Evolutionary conservation across 371 early-diverging fungal genomes (phyloP), one percentile per base, ranked within the genome.

Genomic region (Mortierella sp.): DNA sequence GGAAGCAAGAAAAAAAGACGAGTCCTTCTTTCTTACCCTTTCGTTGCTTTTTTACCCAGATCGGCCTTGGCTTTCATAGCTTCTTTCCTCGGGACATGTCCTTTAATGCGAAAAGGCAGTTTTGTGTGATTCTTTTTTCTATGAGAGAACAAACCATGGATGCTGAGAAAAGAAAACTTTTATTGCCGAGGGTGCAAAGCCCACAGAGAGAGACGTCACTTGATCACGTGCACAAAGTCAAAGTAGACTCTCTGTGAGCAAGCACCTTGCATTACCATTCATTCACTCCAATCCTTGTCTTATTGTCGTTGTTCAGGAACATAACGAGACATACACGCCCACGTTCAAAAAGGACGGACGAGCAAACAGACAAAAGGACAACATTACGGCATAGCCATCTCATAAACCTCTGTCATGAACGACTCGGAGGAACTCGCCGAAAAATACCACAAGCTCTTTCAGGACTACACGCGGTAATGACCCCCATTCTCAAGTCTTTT

Each of bases 391-490:
- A 8, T 9, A 63, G 8, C 31, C 34, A 63, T 63, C 63, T 34
- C 16, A 34, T 19, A 14, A 31, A 14, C 3, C 60, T 60, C 63
- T 6, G 31, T 70, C 65, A 85, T 85, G 86, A 85, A 79, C 52
- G 86, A 85, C 73, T 74, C 92, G 34, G 93, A 93, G 83, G 94
- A 94, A 75, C 75, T 94, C 50, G 90, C 91, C 6, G 91, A 93
- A 77, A 92, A 92, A 82, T 91, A 94, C 80, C 88, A 90, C 58
- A 91, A 89, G 73, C 86, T 94, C 48, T 91, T 93, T 74, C 90
- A 91, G 60, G 92, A 93, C 80, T 92, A 91, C 81, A 91, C 93
- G 75, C 88, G 90, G 94, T 94, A 91, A 77, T 70, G 21, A 7
- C 34, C 42, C n/a, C 50, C 52, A 28, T 19, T 31, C 21, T 19